Evolutionary conservation across 768 basidiomycete species (phyloP).

Genomic region (Tylopilus intermedius): DNA sequence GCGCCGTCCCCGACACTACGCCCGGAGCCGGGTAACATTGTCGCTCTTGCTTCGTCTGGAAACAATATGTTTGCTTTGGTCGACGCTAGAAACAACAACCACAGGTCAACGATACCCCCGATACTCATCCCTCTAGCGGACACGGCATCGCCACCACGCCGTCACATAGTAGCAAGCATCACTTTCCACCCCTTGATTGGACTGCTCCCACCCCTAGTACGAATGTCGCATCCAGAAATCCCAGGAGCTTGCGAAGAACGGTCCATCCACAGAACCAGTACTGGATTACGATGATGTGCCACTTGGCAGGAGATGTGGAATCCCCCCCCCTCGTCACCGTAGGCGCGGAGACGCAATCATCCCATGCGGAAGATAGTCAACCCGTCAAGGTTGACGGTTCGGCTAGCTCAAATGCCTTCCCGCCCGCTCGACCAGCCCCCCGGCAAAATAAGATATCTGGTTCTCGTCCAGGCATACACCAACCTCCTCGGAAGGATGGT

Average conservation of each 20-base stretch:
- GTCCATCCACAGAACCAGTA: constrained; percentile 32
- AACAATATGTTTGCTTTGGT: too few species aligned
- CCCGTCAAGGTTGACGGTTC: constrained; percentile 1
- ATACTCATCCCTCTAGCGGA: constrained; percentile 1
- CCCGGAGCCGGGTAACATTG: too few species aligned
- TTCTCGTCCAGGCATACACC: background rate
- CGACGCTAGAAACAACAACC: background rate
- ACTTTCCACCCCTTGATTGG: constrained; percentile 19
- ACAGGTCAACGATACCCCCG: constrained; percentile 4
- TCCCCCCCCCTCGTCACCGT: constrained; percentile 13
- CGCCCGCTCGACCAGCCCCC: constrained; percentile 1
- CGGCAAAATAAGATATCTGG: background rate
- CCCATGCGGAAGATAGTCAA: constrained; percentile 16
- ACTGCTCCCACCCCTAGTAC: constrained; percentile 13
- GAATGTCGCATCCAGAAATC: constrained; percentile 22
- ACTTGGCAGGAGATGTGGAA: constrained; percentile 18
- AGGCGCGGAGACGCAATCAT: constrained; percentile 15
- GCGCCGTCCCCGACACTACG: too few species aligned
- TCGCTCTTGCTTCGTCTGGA: too few species aligned
- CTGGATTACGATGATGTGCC: constrained; percentile 25
- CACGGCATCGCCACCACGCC: background rate
- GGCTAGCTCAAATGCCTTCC: background rate
- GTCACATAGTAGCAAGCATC: constrained; percentile 1
- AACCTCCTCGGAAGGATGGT: background rate
- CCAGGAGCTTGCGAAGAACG: constrained; percentile 30